Evolutionary conservation across 805 yeast species (phyloP).

Genomic region (Hanseniaspora mollemarum): DNA sequence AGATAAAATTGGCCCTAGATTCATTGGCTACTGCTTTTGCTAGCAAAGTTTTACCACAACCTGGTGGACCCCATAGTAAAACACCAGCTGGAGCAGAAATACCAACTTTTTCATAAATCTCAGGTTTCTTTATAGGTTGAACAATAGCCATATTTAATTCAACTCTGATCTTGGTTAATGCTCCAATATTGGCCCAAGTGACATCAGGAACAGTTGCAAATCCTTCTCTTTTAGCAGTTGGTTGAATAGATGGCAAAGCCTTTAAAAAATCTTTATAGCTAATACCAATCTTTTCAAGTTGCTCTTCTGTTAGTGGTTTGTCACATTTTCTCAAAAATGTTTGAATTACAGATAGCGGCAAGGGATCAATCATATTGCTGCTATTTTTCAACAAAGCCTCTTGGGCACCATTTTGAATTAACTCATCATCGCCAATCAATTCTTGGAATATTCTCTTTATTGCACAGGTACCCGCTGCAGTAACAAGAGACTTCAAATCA

Average conservation of each 20-base stretch:
- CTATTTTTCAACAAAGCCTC: conserved; percentile 26
- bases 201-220: conserved; percentile 98
- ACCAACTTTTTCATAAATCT: conserved; percentile 78
- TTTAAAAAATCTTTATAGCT: conserved; percentile 65
- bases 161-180: conserved; percentile 63
- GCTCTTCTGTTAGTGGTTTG: conserved; percentile 61
- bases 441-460: conserved; percentile 78
- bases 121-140: conserved; percentile 90
- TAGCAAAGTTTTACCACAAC: conserved; percentile 91
- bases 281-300: conserved; percentile 64
- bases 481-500: conserved; percentile 81
- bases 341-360: conserved; percentile 54
- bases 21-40: conserved; percentile 98
- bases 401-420: conserved; percentile 16
- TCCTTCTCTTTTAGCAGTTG: conserved; percentile 95
- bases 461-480: conserved; percentile 92
- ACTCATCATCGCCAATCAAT: conserved; percentile 25
- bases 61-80: conserved; percentile 98
- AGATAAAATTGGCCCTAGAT: conserved; percentile 88
- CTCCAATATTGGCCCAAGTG: conserved; percentile 92
- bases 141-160: conserved; percentile 96
- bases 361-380: conserved; percentile 29
- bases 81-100: conserved; percentile 96
- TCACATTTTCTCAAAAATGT: conserved; percentile 66
- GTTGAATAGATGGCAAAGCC: conserved; percentile 89